Percentiles rank a stretch among this genome's conserved stretches.
These are phyloP conservation scores for Cryptococcus deneoformans DNA, from an alignment of 1,284 basidiomycete genomes.

Conservation along the genomic window DNA sequence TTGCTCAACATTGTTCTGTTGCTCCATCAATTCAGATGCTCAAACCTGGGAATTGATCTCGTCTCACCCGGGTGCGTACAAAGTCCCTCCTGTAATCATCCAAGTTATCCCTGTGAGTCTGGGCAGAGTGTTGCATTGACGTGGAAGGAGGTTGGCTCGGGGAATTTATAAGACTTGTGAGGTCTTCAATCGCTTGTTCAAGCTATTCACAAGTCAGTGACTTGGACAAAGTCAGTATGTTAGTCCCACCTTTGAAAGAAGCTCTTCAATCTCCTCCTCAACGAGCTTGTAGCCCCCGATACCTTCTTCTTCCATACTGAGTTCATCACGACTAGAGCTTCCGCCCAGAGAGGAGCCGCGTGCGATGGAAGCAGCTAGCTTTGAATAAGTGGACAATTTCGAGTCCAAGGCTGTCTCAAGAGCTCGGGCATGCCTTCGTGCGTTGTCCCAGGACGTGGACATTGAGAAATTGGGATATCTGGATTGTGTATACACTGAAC, in stretches of 20 bases:
- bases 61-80: constrained; percentile 69
- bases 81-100: constrained; percentile 85
- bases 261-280: constrained; percentile 79
- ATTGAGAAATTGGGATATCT: constrained; percentile 6
- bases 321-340: constrained; percentile 29
- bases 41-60: neutral
- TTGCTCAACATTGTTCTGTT: constrained; percentile 65
- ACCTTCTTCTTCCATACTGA: constrained; percentile 57
- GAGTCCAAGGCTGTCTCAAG: constrained; percentile 87
- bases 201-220: constrained; percentile 54
- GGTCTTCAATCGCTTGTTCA: constrained; percentile 74
- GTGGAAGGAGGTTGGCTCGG: constrained; percentile 72
- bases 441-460: constrained; percentile 51
- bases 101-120: constrained; percentile 85
- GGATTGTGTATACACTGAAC: neutral
- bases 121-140: constrained; percentile 82
- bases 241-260: constrained; percentile 73
- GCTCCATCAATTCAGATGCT: neutral
- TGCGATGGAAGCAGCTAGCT: constrained; percentile 72
- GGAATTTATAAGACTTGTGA: constrained; percentile 65
- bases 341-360: constrained; percentile 34
- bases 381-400: constrained; percentile 84
- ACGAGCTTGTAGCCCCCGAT: constrained; percentile 65
- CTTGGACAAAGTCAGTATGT: neutral
- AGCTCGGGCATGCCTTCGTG: constrained; percentile 80